A percentile compares a stretch with the other conserved stretches of the same genome.
Evolutionary conservation across 2,329 filamentous ascomycete genomes (phyloP).

Genomic region (Amphichorda felina): DNA sequence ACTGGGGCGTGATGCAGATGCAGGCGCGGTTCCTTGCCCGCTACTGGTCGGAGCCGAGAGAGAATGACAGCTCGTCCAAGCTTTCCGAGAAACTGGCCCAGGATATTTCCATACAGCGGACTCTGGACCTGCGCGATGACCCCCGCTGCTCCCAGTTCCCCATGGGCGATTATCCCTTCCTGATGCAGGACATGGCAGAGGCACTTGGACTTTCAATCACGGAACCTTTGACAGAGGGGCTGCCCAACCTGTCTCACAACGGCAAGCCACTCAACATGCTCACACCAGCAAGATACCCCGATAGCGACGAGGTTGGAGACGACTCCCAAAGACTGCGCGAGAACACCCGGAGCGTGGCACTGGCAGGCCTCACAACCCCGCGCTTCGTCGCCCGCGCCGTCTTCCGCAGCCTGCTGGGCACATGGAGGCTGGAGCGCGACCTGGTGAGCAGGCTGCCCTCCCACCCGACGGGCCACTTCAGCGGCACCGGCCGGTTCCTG

Average conservation of each 20-base stretch:
- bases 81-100: slow-evolving; percentile 23
- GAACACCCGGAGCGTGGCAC: slow-evolving; percentile 30
- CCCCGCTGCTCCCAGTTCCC: slow-evolving; percentile 57
- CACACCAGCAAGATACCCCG: slow-evolving; percentile 43
- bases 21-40: slow-evolving; percentile 59
- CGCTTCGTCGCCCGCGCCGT: slow-evolving; percentile 53
- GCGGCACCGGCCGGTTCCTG: slow-evolving; percentile 52
- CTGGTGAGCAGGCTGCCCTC: slow-evolving; percentile 40
- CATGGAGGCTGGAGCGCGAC: slow-evolving; percentile 51
- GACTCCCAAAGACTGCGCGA: slow-evolving; percentile 30
- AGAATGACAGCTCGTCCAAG: slow-evolving; percentile 9
- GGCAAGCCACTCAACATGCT: slow-evolving; percentile 37
- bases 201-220: slow-evolving; percentile 40
- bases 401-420: slow-evolving; percentile 59
- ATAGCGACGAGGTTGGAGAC: slow-evolving; percentile 19
- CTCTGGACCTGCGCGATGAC: slow-evolving; percentile 37
- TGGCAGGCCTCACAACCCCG: slow-evolving; percentile 26
- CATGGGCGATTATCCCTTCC: slow-evolving; percentile 69
- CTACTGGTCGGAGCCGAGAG: slow-evolving; percentile 36
- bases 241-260: slow-evolving; percentile 24
- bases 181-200: slow-evolving; percentile 59
- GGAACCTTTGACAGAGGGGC: slow-evolving; percentile 13
- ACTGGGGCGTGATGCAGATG: slow-evolving; percentile 83
- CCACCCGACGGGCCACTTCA: slow-evolving; percentile 53
- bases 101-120: slow-evolving; percentile 32